Conservation (phyloP, 2,329 filamentous ascomycete species). For the Colletotrichum coccodes region DNA sequence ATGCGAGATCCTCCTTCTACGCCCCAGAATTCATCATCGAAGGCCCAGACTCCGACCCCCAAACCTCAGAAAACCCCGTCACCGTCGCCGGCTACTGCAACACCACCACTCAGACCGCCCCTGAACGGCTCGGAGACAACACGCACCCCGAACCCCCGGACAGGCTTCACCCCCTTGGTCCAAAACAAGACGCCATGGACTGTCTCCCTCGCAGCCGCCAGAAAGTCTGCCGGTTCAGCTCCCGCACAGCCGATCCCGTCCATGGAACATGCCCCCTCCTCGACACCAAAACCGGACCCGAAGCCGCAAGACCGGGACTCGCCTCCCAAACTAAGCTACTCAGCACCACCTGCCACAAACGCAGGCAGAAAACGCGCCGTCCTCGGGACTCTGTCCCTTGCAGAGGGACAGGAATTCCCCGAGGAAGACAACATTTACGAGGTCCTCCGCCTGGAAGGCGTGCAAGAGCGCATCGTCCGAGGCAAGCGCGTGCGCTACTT, state of each 20-base stretch:
- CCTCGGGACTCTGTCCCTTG: constrained; percentile 2
- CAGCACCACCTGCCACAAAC: not conserved
- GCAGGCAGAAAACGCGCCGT: not conserved
- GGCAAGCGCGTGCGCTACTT: constrained; percentile 54
- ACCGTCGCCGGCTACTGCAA: not conserved
- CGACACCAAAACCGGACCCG: not conserved
- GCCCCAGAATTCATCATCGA: not conserved
- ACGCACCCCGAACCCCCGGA: not conserved
- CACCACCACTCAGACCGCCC: not conserved
- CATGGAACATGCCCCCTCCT: not conserved
- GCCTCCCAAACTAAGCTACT: not conserved
- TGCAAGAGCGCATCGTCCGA: constrained; percentile 49
- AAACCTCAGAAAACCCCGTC: not conserved
- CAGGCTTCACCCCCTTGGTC: constrained; percentile 19
- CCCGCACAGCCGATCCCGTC: not conserved
- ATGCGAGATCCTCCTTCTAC: not conserved
- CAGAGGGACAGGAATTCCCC: constrained; percentile 27
- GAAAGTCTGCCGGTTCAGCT: not conserved
- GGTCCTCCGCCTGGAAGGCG: constrained; percentile 56
- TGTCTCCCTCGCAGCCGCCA: not conserved
- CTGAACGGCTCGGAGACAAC: not conserved
- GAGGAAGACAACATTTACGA: constrained; percentile 46
- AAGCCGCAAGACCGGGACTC: not conserved
- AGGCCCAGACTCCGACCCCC: not conserved
- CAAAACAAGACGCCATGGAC: constrained; percentile 4